Base-by-base conservation (phyloP, 768 basidiomycete species). In the Russula emetica region DNA sequence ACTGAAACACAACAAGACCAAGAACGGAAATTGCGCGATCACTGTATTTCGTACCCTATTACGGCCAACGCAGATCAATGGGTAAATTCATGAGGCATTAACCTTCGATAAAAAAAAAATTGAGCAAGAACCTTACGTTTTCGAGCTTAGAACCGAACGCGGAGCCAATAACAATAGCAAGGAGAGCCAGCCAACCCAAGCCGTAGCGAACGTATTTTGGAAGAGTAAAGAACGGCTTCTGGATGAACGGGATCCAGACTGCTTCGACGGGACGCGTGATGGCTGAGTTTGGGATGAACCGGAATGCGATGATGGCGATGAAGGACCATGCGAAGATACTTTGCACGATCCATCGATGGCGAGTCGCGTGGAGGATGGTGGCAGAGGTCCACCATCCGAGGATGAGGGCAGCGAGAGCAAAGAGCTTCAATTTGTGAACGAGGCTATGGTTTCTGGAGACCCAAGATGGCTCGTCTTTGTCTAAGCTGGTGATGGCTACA, bases 381-480 rank as follows among this genome's bases (percentile, higher is more conserved):
- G 91, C 75, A 63, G 86, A 87, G 40, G 93, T 85, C 91, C 91
- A 94, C 91, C 91, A 94, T 49, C 82, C 91, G 51, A 92, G 76
- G 67, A 94, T 89, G 55, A 86, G 71, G 16, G 78, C 69, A 13
- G 85, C 87, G 1, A 86, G 66, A 18, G 69, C 83, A 53, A 72
- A 74, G 42, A 92, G 76, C 55, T 85, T 66, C 69, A 74, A 56
- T 11, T 71, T 70, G 22, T 74, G 71, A 52, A 67, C 57, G 38
- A 64, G 57, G 20, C 53, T 51, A 57, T 62, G 70, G 24, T 56
- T 38, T 20, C 64, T 62, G 49, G 61, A 32, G 36, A 66, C 58
- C 64, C 71, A 67, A 28, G 59, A 66, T 8, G 59, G 45, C n/a
- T 71, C 70, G 30, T 60, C 68, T 40, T 70, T 55, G 51, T 67